These are phyloP conservation scores for Phytopythium aichiense DNA, from an alignment of 352 stramenopile genomes.

Conservation along the genomic window DNA sequence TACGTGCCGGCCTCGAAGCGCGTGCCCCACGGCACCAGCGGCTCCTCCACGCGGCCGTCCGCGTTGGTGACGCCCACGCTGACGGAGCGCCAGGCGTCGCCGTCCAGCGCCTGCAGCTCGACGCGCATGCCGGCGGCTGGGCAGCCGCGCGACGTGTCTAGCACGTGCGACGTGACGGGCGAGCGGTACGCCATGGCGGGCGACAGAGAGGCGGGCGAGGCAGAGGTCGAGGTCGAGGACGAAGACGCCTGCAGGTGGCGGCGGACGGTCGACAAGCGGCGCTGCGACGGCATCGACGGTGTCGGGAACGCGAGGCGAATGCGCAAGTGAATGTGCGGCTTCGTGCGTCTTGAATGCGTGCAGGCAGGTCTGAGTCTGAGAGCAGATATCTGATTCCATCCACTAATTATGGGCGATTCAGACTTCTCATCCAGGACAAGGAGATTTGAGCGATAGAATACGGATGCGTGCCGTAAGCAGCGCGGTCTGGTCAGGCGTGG, in stretches of 20 bases:
- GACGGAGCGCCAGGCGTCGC: constrained; percentile 22
- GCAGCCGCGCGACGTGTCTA: constrained; percentile 77
- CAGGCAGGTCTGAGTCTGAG: not conserved
- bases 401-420: not conserved
- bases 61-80: constrained; percentile 60
- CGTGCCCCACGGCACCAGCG: constrained; percentile 38
- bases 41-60: constrained; percentile 60
- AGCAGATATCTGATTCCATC: not conserved
- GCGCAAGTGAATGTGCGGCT: not conserved
- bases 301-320: not conserved
- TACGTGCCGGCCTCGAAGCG: constrained; percentile 54
- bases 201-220: not conserved
- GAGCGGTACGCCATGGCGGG: constrained; percentile 44
- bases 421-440: not conserved
- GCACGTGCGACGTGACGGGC: constrained; percentile 83
- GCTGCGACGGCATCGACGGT: constrained; percentile 2
- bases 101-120: constrained; percentile 52
- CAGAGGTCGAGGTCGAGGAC: not conserved
- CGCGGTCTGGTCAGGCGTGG: not conserved
- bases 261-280: constrained; percentile 14
- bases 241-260: constrained; percentile 3
- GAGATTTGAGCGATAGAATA: not conserved
- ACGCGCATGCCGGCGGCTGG: constrained; percentile 70
- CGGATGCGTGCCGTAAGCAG: not conserved
- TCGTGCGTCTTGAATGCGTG: not conserved